Conservation (phyloP, 2,329 filamentous ascomycete genomes). For the Claviceps sp. region DNA sequence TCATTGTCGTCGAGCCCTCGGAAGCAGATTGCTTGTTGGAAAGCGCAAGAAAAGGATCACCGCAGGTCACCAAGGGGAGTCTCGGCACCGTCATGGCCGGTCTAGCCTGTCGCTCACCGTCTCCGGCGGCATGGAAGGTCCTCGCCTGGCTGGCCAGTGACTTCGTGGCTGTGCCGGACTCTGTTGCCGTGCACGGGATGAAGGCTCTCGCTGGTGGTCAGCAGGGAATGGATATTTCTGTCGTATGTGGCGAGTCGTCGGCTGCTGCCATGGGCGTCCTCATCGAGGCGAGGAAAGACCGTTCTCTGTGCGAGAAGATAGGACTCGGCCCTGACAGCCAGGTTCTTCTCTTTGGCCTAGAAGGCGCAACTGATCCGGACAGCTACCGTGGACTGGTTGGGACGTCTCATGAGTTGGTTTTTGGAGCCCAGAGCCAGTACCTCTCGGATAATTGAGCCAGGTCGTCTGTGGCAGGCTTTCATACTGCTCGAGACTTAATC, state of each 20-base stretch:
- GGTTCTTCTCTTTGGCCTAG: constrained; percentile 7
- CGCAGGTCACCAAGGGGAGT: neutral
- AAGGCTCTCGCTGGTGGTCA: constrained; percentile 5
- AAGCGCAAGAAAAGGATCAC: constrained; percentile 6
- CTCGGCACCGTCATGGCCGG: constrained; percentile 8
- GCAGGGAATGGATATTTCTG: constrained; percentile 4
- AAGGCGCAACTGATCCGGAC: constrained; percentile 7
- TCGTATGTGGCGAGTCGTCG: constrained; percentile 8
- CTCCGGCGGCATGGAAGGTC: constrained; percentile 9
- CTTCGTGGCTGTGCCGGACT: constrained; percentile 8
- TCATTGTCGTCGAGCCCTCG: constrained; percentile 7
- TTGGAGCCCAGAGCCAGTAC: constrained; percentile 4
- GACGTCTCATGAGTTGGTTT: constrained; percentile 1
- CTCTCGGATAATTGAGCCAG: neutral
- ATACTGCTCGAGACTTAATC: no score
- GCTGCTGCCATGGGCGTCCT: constrained; percentile 8
- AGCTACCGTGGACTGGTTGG: constrained; percentile 8
- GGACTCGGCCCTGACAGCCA: constrained; percentile 5
- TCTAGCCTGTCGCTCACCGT: constrained; percentile 7
- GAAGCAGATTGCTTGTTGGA: constrained; percentile 8
- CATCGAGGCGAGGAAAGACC: neutral
- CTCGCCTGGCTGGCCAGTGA: constrained; percentile 9
- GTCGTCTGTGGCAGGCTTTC: no score
- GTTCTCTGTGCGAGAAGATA: constrained; percentile 1
- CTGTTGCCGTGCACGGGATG: constrained; percentile 6